A percentile compares a stretch with the other conserved stretches of the same genome.
Evolutionary conservation across 306 rosid genomes (phyloP).

Genomic region (Acmispon strigosus): DNA sequence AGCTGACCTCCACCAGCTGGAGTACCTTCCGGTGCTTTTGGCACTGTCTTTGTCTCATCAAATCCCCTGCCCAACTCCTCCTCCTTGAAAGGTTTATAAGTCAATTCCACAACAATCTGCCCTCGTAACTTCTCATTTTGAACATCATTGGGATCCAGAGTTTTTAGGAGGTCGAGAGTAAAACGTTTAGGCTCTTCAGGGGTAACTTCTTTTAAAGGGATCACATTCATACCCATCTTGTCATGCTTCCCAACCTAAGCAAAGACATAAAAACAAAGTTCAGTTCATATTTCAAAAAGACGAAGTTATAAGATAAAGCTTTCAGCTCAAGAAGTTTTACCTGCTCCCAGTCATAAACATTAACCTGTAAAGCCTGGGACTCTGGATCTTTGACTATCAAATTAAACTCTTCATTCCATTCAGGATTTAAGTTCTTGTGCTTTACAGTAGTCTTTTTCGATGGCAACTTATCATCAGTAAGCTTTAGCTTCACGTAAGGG

Average conservation of each 20-base stretch:
- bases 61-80: conserved; percentile 50
- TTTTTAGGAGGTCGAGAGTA: conserved; percentile 74
- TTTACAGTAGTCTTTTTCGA: conserved; percentile 81
- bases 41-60: conserved; percentile 39
- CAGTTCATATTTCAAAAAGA: conserved; percentile 2
- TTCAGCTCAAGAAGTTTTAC: conserved; percentile 26
- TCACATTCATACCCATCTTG: conserved; percentile 74
- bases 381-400: conserved; percentile 69
- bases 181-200: conserved; percentile 53
- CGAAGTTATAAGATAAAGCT: conserved; percentile 6
- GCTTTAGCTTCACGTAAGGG: conserved; percentile 81
- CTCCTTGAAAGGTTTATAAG: conserved; percentile 72
- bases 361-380: conserved; percentile 55
- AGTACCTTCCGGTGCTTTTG: conserved; percentile 69
- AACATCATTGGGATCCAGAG: conserved; percentile 47
- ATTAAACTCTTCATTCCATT: conserved; percentile 89
- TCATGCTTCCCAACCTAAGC: conserved; percentile 75
- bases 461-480: conserved; percentile 66
- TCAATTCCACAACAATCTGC: conserved; percentile 68
- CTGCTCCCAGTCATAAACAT: conserved; percentile 88
- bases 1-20: conserved; percentile 83
- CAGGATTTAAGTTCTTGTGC: conserved; percentile 89
- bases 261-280: neutral
- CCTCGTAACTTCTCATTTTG: conserved; percentile 74
- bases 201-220: conserved; percentile 60